phyloP scores from a whole-genome alignment of 176 grass and related monocot species.

The Lolium rigidum region DNA sequence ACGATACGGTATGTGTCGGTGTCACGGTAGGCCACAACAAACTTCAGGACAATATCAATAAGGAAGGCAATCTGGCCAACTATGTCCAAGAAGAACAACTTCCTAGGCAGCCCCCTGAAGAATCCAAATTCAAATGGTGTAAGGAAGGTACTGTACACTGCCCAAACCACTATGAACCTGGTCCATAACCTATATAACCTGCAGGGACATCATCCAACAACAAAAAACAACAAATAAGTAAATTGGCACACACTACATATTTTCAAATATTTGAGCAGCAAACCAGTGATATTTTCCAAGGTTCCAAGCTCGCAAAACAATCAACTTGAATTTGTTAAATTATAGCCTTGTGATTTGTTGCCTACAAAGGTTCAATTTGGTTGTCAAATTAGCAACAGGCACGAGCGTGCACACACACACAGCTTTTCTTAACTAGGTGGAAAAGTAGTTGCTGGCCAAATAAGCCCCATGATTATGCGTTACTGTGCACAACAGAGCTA shows the following conservation, averaged over 20 bases:
- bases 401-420: neutral
- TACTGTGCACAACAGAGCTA: neutral
- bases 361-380: neutral
- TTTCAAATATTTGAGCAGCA: neutral
- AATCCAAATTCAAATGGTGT: conserved; percentile 95
- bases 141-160: conserved; percentile 84
- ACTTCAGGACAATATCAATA: conserved; percentile 71
- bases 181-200: conserved; percentile 87
- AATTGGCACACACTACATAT: neutral
- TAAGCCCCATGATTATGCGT: conserved; percentile 3
- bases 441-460: conserved; percentile 36
- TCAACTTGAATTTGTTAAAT: neutral
- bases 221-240: neutral
- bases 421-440: conserved; percentile 29
- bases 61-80: conserved; percentile 80
- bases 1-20: conserved; percentile 76
- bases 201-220: conserved; percentile 32
- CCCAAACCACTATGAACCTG: conserved; percentile 88
- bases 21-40: conserved; percentile 85
- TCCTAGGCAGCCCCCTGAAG: conserved; percentile 79
- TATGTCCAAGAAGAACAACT: conserved; percentile 84
- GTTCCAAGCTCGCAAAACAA: neutral
- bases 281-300: neutral
- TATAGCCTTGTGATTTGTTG: neutral
- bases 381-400: conserved; percentile 1